These are phyloP conservation scores for Phylloboletellus chloephorus DNA, from an alignment of 1,284 basidiomycete genomes.

Conservation along the genomic window DNA sequence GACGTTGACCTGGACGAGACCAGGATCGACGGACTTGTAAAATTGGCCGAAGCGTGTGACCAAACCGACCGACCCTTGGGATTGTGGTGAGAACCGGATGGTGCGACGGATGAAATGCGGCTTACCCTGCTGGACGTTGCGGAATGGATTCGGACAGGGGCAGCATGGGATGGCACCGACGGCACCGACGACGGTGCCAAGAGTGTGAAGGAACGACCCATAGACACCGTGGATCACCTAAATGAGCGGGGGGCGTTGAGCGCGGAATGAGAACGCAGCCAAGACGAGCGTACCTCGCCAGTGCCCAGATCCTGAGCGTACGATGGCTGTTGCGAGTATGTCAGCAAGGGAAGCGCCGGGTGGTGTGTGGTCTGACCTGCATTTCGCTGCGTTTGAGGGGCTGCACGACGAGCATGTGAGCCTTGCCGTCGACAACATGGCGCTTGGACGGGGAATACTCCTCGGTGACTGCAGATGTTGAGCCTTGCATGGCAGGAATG, in stretches of 20 bases:
- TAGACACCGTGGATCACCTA: constrained; percentile 81
- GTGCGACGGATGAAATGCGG: constrained; percentile 5
- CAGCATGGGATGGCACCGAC: constrained; percentile 84
- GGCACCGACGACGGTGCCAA: constrained; percentile 57
- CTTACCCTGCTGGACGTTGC: constrained; percentile 72
- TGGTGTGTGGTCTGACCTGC: constrained; percentile 51
- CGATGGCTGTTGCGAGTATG: constrained; percentile 51
- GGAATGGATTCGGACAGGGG: constrained; percentile 75
- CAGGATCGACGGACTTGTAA: constrained; percentile 92
- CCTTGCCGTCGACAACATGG: constrained; percentile 29
- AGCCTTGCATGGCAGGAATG: constrained; percentile 7
- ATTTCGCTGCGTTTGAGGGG: constrained; percentile 79
- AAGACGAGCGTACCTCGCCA: constrained; percentile 39
- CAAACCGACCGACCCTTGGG: constrained; percentile 78
- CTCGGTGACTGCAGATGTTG: constrained; percentile 48
- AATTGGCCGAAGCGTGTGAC: constrained; percentile 91
- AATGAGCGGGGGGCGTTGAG: constrained; percentile 6
- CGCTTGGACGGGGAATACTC: constrained; percentile 35
- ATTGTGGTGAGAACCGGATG: constrained; percentile 9
- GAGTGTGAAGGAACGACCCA: constrained; percentile 70
- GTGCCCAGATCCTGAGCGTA: constrained; percentile 86
- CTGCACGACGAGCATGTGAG: constrained; percentile 64
- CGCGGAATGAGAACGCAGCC: background rate
- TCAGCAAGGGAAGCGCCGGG: constrained; percentile 11
- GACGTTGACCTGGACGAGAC: constrained; percentile 87